Conservation (phyloP, 1,284 basidiomycete genomes). For the Cryptococcus sp. region DNA sequence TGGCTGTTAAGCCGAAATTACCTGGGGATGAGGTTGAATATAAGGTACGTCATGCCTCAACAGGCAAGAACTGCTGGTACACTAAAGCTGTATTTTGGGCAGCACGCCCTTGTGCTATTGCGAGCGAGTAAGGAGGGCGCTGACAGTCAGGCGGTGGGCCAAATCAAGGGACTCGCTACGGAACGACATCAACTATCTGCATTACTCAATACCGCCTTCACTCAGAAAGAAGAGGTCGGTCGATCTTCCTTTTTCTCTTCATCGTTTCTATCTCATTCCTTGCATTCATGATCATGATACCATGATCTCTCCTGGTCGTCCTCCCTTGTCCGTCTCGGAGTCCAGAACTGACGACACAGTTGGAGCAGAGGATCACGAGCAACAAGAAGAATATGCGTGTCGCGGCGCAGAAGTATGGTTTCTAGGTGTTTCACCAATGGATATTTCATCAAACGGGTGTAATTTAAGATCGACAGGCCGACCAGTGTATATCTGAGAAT, state of each 20-base stretch:
- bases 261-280: neutral
- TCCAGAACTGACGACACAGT: conserved; percentile 7
- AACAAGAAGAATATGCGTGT: conserved; percentile 46
- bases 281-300: no score
- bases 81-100: no score
- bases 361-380: conserved; percentile 42
- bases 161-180: conserved; percentile 43
- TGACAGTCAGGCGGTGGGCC: conserved; percentile 32
- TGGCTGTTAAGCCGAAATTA: conserved; percentile 27
- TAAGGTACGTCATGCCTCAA: conserved; percentile 37
- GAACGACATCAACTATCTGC: conserved; percentile 46
- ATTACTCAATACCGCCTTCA: conserved; percentile 37
- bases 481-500: no score
- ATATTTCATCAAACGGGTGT: no score
- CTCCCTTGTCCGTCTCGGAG: no score
- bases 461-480: no score
- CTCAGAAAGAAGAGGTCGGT: conserved; percentile 30
- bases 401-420: conserved; percentile 44
- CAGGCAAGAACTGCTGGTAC: no score
- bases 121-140: neutral
- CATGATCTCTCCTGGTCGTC: no score
- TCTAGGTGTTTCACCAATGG: no score
- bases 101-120: no score
- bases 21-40: conserved; percentile 36
- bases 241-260: neutral